Conservation (phyloP, 2,329 filamentous ascomycete species). For the Sporothrix euskadiensis region DNA sequence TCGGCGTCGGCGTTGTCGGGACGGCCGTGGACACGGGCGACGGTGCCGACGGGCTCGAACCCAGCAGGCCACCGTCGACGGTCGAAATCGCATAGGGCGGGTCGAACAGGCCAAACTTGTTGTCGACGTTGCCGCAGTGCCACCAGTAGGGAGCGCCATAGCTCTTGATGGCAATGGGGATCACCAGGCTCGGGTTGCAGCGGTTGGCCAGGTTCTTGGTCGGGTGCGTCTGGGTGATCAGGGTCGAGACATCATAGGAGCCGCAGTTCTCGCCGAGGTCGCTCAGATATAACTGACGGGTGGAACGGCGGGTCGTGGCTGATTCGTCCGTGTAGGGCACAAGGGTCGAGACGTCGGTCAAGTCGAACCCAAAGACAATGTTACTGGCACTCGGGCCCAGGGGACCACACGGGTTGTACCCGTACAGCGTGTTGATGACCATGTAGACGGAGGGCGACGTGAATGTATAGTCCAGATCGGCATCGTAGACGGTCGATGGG, state of each 20-base stretch:
- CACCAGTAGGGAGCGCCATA: not conserved
- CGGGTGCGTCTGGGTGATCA: not conserved
- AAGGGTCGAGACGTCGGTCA: constrained; percentile 12
- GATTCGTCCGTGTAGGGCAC: not conserved
- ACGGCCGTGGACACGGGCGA: not conserved
- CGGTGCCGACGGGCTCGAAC: not conserved
- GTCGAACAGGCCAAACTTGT: constrained; percentile 17
- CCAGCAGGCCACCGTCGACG: not conserved
- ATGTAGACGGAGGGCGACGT: constrained; percentile 15
- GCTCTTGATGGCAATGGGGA: not conserved
- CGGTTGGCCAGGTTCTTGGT: not conserved
- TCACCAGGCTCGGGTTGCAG: constrained; percentile 16
- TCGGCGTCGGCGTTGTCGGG: too few species aligned
- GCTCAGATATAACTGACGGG: not conserved
- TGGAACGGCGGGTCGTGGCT: not conserved
- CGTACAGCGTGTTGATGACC: constrained; percentile 1
- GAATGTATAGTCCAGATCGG: constrained; percentile 5
- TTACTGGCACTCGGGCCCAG: not conserved
- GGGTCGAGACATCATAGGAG: not conserved
- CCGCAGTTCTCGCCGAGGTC: not conserved
- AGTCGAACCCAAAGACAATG: not conserved
- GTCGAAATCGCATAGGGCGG: constrained; percentile 1
- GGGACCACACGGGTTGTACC: not conserved
- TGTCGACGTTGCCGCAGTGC: constrained; percentile 13
- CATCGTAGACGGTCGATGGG: not conserved